Base-by-base conservation (phyloP, 345 rosid species). In the Triadica sebifera region DNA sequence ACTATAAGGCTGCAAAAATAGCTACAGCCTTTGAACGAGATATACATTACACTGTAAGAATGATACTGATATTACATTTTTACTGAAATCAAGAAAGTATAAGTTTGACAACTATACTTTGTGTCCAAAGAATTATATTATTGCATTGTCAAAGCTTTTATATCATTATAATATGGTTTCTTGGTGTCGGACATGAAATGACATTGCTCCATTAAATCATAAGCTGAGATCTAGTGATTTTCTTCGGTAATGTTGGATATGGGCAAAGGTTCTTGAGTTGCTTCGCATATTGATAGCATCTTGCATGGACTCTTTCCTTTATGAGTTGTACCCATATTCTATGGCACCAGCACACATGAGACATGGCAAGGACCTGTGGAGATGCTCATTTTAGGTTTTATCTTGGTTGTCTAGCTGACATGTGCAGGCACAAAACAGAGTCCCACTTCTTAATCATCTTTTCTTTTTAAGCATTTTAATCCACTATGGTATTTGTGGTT, bases 1-100 rank as follows among this genome's bases (percentile, higher is more conserved):
- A 92, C 69, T 94, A 92, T 62, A 94, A 94, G 86, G 97, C 97
- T 81, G 97, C 97, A 57, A 94, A 89, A 84, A 84, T 94, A 75
- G 97, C 97, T 72, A 74, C 86, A 15, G 95, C 92, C 75, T 92
- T 94, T 81, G 97, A 90, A 85, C 84, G 88, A 69, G 98, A 94
- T 61, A 85, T 94, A 83, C 97, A 94, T 85, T 94, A 94, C 89
- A 91, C 97, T 71, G 97, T 89, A 84, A 86, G 89, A 65, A 73
- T 65, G 49, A 65, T 29, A 43, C 46, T 38, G 56, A 37, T 69
- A 12, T 38, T 13, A 58, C 10, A 3, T 46, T 12, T 68, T 51
- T 24, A 29, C 41, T 29, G 12, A 67, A 39, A 3, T 2, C 25
- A 43, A 34, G 13, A 4, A 25, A 47, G 24, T 43, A 4, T 66